A percentile compares a stretch with the other conserved stretches of the same genome.
These are phyloP conservation scores for Scopulariopsis brevicaulis DNA, from an alignment of 2,329 filamentous ascomycete genomes.

Conservation along the genomic window DNA sequence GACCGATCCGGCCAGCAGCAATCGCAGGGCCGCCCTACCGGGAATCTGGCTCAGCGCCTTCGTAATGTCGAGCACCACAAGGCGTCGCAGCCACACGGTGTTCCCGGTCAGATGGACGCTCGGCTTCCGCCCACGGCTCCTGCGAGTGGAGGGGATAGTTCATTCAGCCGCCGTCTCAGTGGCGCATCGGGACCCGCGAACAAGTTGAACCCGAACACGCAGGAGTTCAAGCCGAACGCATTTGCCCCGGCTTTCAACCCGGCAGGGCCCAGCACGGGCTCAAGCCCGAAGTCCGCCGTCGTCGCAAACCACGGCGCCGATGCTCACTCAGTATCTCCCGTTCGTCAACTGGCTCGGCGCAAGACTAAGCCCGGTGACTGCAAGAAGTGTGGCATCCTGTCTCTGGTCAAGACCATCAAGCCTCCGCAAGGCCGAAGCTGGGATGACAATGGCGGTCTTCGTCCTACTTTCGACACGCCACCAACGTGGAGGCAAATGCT, in stretches of 20 bases:
- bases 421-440: constrained; percentile 48
- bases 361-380: constrained; percentile 63
- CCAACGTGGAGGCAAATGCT: constrained; percentile 72
- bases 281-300: constrained; percentile 57
- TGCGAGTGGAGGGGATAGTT: constrained; percentile 39
- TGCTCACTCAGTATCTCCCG: constrained; percentile 12
- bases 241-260: constrained; percentile 75
- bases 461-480: constrained; percentile 70
- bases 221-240: constrained; percentile 79
- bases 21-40: constrained; percentile 27
- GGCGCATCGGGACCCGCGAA: constrained; percentile 37
- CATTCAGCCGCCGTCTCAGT: constrained; percentile 41
- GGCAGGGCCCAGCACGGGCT: constrained; percentile 50
- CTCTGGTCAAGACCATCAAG: constrained; percentile 40
- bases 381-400: constrained; percentile 51
- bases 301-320: constrained; percentile 31
- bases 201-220: constrained; percentile 53
- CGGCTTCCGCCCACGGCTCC: constrained; percentile 68
- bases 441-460: constrained; percentile 70
- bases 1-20: constrained; percentile 32
- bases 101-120: constrained; percentile 37
- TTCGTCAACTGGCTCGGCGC: constrained; percentile 49
- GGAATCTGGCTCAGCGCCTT: constrained; percentile 36
- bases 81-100: constrained; percentile 27
- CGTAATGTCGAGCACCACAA: constrained; percentile 40